phyloP scores from a whole-genome alignment of 2,329 filamentous ascomycete species.

The Ophiostoma sp. region DNA sequence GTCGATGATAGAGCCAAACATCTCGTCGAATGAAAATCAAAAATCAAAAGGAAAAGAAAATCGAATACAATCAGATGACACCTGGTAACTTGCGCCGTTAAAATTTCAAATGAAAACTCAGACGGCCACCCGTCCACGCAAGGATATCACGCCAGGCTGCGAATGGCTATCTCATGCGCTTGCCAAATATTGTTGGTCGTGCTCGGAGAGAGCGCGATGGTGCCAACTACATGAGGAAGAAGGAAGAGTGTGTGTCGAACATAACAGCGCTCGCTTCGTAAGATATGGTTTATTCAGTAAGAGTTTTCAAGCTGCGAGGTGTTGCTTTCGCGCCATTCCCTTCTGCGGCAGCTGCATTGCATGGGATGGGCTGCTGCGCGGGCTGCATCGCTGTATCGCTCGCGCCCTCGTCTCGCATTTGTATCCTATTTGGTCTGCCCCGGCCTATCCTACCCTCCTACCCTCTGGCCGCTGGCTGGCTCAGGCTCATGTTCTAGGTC shows the following conservation, averaged over 20 bases:
- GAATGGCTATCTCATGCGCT: constrained; percentile 21
- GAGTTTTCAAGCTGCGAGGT: constrained; percentile 8
- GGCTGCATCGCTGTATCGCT: constrained; percentile 5
- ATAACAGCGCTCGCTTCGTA: neutral
- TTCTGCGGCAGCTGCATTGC: constrained; percentile 10
- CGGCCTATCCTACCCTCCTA: neutral
- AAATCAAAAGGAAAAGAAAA: neutral
- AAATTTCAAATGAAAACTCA: constrained; percentile 18
- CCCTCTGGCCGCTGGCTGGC: too few relatives aligned
- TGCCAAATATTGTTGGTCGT: neutral
- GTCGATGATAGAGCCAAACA: neutral
- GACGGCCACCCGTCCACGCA: constrained; percentile 20
- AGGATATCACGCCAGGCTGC: constrained; percentile 21
- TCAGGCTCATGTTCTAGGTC: too few relatives aligned
- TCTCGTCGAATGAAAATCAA: neutral
- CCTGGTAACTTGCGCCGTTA: neutral
- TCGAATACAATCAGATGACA: neutral
- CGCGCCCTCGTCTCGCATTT: neutral
- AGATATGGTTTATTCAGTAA: neutral
- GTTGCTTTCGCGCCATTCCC: constrained; percentile 11
- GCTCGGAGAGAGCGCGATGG: constrained; percentile 19
- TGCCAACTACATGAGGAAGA: neutral
- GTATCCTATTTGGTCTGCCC: neutral
- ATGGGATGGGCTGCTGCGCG: neutral
- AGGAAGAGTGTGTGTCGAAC: neutral